These are phyloP conservation scores for Thelonectria olida DNA, from an alignment of 2,329 filamentous ascomycete species.

Conservation along the genomic window DNA sequence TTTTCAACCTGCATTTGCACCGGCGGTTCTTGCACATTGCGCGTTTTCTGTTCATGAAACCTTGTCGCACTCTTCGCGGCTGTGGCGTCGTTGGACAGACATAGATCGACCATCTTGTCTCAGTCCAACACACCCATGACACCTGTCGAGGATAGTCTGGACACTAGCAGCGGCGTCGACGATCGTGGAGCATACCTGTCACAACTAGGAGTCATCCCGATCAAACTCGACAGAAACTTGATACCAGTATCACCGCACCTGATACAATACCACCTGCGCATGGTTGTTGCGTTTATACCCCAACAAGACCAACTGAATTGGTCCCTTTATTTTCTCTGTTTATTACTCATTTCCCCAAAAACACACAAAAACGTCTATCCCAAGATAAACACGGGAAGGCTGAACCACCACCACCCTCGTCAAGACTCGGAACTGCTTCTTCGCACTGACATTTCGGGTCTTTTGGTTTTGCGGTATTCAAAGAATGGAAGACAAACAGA, in stretches of 20 bases:
- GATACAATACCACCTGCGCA: constrained; percentile 37
- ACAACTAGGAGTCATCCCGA: constrained; percentile 21
- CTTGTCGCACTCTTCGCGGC: constrained; percentile 30
- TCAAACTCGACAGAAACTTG: constrained; percentile 33
- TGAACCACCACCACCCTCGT: constrained; percentile 28
- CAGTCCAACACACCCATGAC: constrained; percentile 22
- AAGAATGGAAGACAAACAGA: constrained; percentile 16
- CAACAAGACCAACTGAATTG: constrained; percentile 26
- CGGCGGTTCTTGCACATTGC: constrained; percentile 27
- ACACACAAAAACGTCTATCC: constrained; percentile 7
- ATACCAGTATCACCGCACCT: constrained; percentile 38
- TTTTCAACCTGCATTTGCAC: constrained; percentile 32
- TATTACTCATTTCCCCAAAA: constrained; percentile 25
- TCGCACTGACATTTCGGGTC: constrained; percentile 23
- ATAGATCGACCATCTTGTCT: constrained; percentile 33
- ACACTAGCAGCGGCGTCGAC: constrained; percentile 21
- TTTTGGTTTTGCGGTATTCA: constrained; percentile 34
- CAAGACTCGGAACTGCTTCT: constrained; percentile 27
- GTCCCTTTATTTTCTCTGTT: constrained; percentile 34
- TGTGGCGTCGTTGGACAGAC: constrained; percentile 34
- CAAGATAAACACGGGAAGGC: constrained; percentile 24
- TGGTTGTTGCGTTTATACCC: constrained; percentile 41
- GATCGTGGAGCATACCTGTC: constrained; percentile 24
- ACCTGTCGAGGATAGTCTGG: constrained; percentile 17
- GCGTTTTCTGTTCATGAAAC: constrained; percentile 32